Percentiles rank a stretch among this genome's conserved stretches.
Conservation (phyloP, 2,329 filamentous ascomycete species). For the Cladosporium sphaerospermum region DNA sequence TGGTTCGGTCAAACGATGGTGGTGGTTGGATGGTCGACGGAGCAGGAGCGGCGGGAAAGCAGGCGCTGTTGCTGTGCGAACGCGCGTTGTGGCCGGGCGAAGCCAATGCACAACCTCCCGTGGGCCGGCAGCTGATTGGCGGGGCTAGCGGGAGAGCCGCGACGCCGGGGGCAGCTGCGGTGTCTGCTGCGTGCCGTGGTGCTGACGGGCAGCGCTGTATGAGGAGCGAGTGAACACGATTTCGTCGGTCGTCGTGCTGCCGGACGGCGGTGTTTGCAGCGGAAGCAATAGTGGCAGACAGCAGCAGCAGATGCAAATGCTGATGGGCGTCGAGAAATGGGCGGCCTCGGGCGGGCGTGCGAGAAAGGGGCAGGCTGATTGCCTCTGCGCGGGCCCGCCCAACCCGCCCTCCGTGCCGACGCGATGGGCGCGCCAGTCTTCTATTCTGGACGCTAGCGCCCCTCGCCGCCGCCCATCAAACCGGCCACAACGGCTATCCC, state of each 20-base stretch:
- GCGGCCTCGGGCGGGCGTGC: not conserved
- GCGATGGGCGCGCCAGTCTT: not conserved
- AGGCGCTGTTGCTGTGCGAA: conserved; percentile 27
- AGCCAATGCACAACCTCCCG: conserved; percentile 22
- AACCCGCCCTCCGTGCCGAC: not conserved
- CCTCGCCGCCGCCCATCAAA: not conserved
- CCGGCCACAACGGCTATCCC: not conserved
- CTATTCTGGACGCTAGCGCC: not conserved
- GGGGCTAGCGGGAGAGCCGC: conserved; percentile 4
- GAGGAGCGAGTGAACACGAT: not conserved
- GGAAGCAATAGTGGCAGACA: no score
- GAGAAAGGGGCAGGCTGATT: conserved; percentile 3
- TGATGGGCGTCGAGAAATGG: no score
- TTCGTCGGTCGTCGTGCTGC: no score
- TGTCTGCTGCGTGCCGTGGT: not conserved
- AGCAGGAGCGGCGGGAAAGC: conserved; percentile 14
- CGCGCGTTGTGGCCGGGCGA: conserved; percentile 22
- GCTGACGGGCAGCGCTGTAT: not conserved
- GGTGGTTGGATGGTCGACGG: conserved; percentile 10
- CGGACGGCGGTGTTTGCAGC: no score
- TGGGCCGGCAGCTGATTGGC: conserved; percentile 23
- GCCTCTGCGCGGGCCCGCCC: not conserved
- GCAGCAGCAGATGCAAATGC: not conserved
- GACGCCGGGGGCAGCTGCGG: not conserved
- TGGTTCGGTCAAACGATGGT: not conserved